Percentiles rank a stretch among this genome's conserved stretches.
Conservation (phyloP, 2,329 filamentous ascomycete species). For the Ophiosphaerella korrae region DNA sequence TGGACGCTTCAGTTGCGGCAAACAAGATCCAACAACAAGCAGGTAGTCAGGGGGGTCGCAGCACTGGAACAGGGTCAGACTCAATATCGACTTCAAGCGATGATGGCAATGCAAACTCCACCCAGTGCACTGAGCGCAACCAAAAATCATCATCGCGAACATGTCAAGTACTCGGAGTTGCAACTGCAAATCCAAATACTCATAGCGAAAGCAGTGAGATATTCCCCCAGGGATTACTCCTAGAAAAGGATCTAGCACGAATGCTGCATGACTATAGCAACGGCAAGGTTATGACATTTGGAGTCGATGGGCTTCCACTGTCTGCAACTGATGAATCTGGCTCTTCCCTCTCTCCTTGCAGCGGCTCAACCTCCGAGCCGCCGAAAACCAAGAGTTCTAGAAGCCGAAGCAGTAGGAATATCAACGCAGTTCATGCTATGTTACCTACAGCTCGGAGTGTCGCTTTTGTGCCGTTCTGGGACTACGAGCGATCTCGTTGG, state of each 20-base stretch:
- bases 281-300: conserved; percentile 6
- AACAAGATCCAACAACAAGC: background rate
- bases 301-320: background rate
- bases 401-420: background rate
- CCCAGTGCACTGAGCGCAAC: too few relatives aligned
- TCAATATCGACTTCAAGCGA: conserved; percentile 1
- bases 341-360: background rate
- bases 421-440: background rate
- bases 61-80: background rate
- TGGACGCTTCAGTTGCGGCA: conserved; percentile 40
- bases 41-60: background rate
- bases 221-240: background rate
- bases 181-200: background rate
- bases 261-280: conserved; percentile 1
- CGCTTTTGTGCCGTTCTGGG: conserved; percentile 48
- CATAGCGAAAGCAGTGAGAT: background rate
- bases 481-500: conserved; percentile 45
- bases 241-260: background rate
- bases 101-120: background rate
- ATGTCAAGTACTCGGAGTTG: conserved; percentile 2
- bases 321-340: conserved; percentile 5
- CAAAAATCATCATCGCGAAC: background rate
- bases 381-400: background rate
- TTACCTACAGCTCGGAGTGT: conserved; percentile 35
- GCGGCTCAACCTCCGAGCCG: background rate